Conservation (phyloP, 805 yeast genomes). For the Wickerhamomyces chambardii region DNA sequence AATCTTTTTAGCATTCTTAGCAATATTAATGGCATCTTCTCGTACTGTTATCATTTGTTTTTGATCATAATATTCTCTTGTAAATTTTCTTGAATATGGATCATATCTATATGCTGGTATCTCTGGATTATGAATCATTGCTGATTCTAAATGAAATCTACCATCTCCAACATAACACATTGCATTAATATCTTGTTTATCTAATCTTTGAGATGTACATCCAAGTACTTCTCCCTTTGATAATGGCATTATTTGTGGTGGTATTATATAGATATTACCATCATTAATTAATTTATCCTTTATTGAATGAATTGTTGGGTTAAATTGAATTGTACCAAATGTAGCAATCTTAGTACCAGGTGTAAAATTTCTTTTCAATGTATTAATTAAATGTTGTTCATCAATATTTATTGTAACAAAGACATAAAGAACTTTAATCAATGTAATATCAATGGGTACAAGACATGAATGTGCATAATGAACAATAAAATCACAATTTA, state of each 20-base stretch:
- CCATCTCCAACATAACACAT: conserved; percentile 96
- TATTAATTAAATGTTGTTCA: conserved; percentile 69
- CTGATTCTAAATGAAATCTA: conserved; percentile 87
- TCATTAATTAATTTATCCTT: conserved; percentile 48
- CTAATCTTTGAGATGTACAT: conserved; percentile 84
- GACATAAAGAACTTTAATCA: conserved; percentile 86
- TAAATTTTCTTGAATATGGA: conserved; percentile 88
- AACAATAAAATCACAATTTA: conserved; percentile 89
- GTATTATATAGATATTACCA: conserved; percentile 47
- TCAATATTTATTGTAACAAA: conserved; percentile 92
- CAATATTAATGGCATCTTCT: conserved; percentile 60
- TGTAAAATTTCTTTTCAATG: conserved; percentile 62
- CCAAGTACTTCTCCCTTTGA: conserved; percentile 96
- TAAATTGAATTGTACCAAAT: conserved; percentile 95
- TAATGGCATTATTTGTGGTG: conserved; percentile 90
- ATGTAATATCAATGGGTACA: conserved; percentile 89
- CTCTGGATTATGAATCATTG: conserved; percentile 95
- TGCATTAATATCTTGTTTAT: conserved; percentile 54
- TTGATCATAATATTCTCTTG: conserved; percentile 84
- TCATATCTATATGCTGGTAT: conserved; percentile 92
- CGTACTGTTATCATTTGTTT: conserved; percentile 70
- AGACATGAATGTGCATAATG: conserved; percentile 97
- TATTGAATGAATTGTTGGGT: conserved; percentile 83
- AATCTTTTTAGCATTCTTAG: conserved; percentile 49
- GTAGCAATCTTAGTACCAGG: conserved; percentile 64